These are phyloP conservation scores for Tilletia indica DNA, from an alignment of 1,284 basidiomycete species.

Conservation along the genomic window DNA sequence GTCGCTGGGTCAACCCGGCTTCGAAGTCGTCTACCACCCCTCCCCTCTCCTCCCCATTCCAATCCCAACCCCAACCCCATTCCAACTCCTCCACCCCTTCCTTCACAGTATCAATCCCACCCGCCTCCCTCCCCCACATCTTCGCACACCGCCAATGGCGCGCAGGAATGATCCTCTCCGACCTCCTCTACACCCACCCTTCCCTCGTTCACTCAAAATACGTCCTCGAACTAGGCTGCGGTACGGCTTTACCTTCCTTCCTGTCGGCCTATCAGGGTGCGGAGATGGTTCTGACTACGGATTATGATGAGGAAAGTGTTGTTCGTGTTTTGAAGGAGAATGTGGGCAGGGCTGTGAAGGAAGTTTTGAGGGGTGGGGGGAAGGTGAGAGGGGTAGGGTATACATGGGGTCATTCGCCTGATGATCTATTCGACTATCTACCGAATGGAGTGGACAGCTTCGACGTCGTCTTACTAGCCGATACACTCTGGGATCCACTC, in stretches of 20 bases:
- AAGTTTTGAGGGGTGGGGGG: not conserved
- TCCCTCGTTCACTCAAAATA: conserved; percentile 25
- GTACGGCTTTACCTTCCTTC: conserved; percentile 46
- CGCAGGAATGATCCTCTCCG: conserved; percentile 51
- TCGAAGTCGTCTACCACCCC: conserved; percentile 17
- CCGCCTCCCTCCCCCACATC: conserved; percentile 47
- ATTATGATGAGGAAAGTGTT: conserved; percentile 50
- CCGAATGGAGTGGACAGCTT: conserved; percentile 27
- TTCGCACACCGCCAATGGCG: conserved; percentile 55
- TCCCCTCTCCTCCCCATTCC: not conserved
- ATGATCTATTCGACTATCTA: conserved; percentile 45
- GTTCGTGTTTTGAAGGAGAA: conserved; percentile 45
- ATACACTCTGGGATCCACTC: conserved; percentile 53
- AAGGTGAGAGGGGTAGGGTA: conserved; percentile 39
- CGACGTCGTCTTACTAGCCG: conserved; percentile 48
- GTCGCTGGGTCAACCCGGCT: conserved; percentile 26
- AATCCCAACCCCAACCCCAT: not conserved
- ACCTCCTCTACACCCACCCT: conserved; percentile 27
- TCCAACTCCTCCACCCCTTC: conserved; percentile 19
- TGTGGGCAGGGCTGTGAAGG: conserved; percentile 25
- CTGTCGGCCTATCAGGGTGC: conserved; percentile 29
- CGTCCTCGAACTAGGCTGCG: conserved; percentile 50
- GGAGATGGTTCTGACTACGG: conserved; percentile 29
- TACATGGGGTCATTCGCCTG: conserved; percentile 45
- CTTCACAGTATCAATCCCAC: conserved; percentile 38